Evolutionary conservation across 345 rosid species (phyloP).

Genomic region (Gossypium herbaceum): DNA sequence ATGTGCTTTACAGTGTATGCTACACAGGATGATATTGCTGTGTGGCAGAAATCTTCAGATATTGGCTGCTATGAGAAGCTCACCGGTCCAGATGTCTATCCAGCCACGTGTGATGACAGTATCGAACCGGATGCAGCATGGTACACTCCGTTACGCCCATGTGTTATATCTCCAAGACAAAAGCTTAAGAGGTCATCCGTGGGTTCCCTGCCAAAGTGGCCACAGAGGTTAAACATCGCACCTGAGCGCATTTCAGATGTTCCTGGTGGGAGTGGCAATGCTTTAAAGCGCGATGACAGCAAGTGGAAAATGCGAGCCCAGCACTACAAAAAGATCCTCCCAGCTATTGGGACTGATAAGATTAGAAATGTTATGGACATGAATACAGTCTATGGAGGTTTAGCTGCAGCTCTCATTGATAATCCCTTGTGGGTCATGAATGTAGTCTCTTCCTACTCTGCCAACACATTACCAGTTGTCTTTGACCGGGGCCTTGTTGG

Average conservation of each 20-base stretch:
- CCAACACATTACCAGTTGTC: constrained; percentile 75
- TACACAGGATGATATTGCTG: constrained; percentile 89
- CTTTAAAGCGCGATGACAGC: constrained; percentile 67
- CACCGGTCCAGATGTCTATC: constrained; percentile 62
- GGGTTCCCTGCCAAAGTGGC: constrained; percentile 75
- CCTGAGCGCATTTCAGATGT: constrained; percentile 73
- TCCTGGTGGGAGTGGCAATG: constrained; percentile 55
- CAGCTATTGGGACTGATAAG: constrained; percentile 71
- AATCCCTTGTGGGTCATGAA: constrained; percentile 97
- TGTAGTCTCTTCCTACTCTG: constrained; percentile 79
- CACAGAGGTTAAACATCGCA: constrained; percentile 58
- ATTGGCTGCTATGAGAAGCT: constrained; percentile 63
- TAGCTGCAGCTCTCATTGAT: constrained; percentile 69
- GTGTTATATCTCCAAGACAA: constrained; percentile 75
- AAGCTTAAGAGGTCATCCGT: constrained; percentile 53
- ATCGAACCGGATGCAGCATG: constrained; percentile 94
- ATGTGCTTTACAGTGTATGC: constrained; percentile 88
- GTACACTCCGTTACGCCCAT: constrained; percentile 92
- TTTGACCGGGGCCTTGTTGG: constrained; percentile 94
- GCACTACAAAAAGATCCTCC: constrained; percentile 86
- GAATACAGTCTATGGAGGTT: constrained; percentile 92
- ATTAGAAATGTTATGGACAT: constrained; percentile 97
- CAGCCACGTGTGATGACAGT: constrained; percentile 92
- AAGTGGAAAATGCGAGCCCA: constrained; percentile 79
- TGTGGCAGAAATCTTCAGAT: constrained; percentile 86